phyloP scores from a whole-genome alignment of 371 early-diverging fungal species.

The Homolaphlyctis polyrhiza region DNA sequence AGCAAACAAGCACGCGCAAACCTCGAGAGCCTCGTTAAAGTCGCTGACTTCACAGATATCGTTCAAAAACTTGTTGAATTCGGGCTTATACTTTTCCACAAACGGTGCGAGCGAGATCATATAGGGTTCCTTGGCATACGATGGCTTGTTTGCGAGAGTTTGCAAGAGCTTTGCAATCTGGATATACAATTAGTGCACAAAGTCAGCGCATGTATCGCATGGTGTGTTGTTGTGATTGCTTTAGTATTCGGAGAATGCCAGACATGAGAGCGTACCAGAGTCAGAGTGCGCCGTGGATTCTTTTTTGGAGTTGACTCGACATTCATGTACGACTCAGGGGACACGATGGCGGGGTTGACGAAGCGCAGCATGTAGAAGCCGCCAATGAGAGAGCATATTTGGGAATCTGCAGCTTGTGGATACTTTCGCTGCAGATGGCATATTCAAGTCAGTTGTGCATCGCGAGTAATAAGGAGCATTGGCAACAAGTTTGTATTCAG shows the following conservation, averaged over 20 bases:
- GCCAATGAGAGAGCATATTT: slow-evolving; percentile 90
- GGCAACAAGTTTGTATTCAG: neutral
- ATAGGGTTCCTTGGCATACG: slow-evolving; percentile 85
- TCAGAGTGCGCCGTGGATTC: slow-evolving; percentile 81
- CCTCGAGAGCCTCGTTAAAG: slow-evolving; percentile 89
- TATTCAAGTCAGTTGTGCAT: neutral
- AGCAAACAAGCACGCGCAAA: slow-evolving; percentile 8
- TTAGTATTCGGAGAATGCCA: neutral
- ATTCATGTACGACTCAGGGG: slow-evolving; percentile 90
- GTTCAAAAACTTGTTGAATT: slow-evolving; percentile 81
- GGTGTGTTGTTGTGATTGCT: too few species aligned
- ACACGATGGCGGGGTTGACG: slow-evolving; percentile 94
- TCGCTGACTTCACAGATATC: slow-evolving; percentile 92
- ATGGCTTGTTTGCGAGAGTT: slow-evolving; percentile 90
- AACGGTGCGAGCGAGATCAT: slow-evolving; percentile 87
- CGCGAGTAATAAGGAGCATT: neutral
- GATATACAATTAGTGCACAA: neutral
- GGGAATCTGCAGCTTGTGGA: slow-evolving; percentile 81
- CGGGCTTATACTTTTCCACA: slow-evolving; percentile 79
- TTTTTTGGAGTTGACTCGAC: slow-evolving; percentile 76
- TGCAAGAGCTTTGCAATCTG: slow-evolving; percentile 81
- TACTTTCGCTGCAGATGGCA: slow-evolving; percentile 58
- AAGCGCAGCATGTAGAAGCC: slow-evolving; percentile 97
- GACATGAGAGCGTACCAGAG: slow-evolving; percentile 51
- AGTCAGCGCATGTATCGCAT: neutral